A percentile compares a stretch with the other conserved stretches of the same genome.
Evolutionary conservation across 2,329 filamentous ascomycete species (phyloP).

Genomic region (Aspergillus ustus): DNA sequence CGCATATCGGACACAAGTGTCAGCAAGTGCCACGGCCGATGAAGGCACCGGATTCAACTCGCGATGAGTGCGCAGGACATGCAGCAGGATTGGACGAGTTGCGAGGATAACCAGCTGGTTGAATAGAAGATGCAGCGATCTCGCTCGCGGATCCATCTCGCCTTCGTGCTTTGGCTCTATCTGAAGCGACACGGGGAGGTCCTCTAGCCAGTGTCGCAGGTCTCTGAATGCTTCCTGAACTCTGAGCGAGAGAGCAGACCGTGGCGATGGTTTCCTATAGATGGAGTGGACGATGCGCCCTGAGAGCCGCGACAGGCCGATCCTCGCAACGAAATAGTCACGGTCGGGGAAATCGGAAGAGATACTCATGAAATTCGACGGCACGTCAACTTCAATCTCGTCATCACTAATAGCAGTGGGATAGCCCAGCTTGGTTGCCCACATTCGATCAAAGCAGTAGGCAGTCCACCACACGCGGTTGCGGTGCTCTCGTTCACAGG

Average conservation of each 20-base stretch:
- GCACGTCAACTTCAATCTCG: not conserved
- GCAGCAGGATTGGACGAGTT: not conserved
- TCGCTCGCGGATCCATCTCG: not conserved
- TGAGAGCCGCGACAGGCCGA: not conserved
- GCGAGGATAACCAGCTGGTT: not conserved
- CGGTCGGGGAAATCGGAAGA: not conserved
- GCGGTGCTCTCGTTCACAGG: not conserved
- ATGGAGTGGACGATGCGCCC: not conserved
- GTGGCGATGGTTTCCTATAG: not conserved
- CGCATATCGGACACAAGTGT: not conserved
- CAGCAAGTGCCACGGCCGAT: not conserved
- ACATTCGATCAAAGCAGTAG: slow-evolving; percentile 1
- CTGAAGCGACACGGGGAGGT: not conserved
- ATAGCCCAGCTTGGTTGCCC: not conserved
- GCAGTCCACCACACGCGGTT: slow-evolving; percentile 1
- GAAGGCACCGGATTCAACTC: not conserved
- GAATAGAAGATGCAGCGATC: slow-evolving; percentile 3
- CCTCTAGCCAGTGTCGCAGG: not conserved
- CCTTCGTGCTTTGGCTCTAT: not conserved
- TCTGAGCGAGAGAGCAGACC: not conserved
- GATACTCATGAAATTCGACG: not conserved
- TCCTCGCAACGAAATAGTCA: not conserved
- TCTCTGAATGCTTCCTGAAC: not conserved
- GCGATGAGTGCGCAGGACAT: not conserved
- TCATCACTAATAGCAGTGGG: not conserved